phyloP scores from a whole-genome alignment of 2,329 filamentous ascomycete species.

The Penicillium sp. region DNA sequence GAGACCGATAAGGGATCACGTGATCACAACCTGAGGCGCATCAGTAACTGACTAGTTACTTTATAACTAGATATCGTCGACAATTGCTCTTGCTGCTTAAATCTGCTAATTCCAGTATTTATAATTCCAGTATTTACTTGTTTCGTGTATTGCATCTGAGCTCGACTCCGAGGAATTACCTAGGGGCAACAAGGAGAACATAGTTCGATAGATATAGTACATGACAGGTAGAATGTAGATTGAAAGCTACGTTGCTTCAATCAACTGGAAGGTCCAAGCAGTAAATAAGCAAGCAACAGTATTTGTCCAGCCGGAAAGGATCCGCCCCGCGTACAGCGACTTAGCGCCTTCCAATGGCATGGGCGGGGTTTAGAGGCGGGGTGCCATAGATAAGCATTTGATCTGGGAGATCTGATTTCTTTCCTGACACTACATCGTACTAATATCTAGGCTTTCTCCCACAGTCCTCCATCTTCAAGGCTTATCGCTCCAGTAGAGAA shows the following conservation, averaged over 20 bases:
- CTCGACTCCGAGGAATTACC: no score
- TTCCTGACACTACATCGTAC: neutral
- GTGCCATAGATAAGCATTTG: slow-evolving; percentile 16
- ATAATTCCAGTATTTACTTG: no score
- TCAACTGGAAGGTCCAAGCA: neutral
- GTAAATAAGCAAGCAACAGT: neutral
- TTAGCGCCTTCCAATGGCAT: slow-evolving; percentile 19
- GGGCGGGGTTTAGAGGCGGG: slow-evolving; percentile 12
- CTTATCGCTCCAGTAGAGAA: neutral
- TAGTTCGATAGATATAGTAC: neutral
- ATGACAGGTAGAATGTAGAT: neutral
- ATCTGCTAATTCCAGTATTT: no score
- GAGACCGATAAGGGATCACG: slow-evolving; percentile 12
- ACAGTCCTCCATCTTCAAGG: no score
- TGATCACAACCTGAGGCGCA: neutral
- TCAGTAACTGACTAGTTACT: neutral
- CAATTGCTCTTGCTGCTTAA: no score
- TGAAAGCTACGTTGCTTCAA: neutral
- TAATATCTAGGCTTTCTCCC: neutral
- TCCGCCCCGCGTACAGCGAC: neutral
- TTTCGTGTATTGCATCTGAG: no score
- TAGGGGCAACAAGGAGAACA: neutral
- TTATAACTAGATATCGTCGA: no score
- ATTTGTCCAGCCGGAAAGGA: slow-evolving; percentile 2
- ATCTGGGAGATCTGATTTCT: neutral